Base-by-base conservation (phyloP, 768 basidiomycete species). In the Termitomyces sp. region DNA sequence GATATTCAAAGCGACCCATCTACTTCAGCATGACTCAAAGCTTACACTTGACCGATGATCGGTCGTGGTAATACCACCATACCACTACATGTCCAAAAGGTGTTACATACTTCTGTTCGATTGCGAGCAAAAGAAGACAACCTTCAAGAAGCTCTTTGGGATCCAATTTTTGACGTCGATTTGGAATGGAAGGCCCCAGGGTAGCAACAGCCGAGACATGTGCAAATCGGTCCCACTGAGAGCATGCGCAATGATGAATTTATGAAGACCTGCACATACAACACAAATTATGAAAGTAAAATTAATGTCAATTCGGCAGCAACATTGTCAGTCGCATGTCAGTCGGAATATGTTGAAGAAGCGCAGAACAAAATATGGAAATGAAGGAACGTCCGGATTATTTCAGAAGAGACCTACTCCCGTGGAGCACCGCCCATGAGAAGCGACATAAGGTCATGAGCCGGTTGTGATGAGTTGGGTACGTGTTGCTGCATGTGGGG, bases 381-480 rank as follows among this genome's bases (percentile, higher is more conserved):
- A 57, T 48, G 48, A 47, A 62, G 36, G 57, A 47, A 56, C 32
- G 47, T 57, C 51, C 47, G 49, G 59, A 55, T 34, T 53, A 43
- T 34, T n/a, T n/a, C 42, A 49, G 36, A 52, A 56, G 51, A 58
- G 53, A 53, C 63, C 84, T 74, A 91, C 64, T 91, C 88, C 71
- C 88, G 77, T 63, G 82, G 86, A 55, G 74, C 65, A 55, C 86
- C 87, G 53, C 86, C 87, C 89, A 93, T 86, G 61, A 93, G 81
- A 58, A 93, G 79, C 45, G 91, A 85, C 86, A 93, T 92, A 63
- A 93, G 74, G 68, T 93, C 91, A 60, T 88, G 86, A 44, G 84
- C 74, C 34, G 83, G 81, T 65, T 84, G 85, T 59, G 75, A 58
- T 13, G 57, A 83, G 67, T 74, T 81, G 22, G 76, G 71, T 30